A percentile compares a stretch with the other conserved stretches of the same genome.
Evolutionary conservation across 305 asterid genomes (phyloP).

Genomic region (Ilex paraguariensis): DNA sequence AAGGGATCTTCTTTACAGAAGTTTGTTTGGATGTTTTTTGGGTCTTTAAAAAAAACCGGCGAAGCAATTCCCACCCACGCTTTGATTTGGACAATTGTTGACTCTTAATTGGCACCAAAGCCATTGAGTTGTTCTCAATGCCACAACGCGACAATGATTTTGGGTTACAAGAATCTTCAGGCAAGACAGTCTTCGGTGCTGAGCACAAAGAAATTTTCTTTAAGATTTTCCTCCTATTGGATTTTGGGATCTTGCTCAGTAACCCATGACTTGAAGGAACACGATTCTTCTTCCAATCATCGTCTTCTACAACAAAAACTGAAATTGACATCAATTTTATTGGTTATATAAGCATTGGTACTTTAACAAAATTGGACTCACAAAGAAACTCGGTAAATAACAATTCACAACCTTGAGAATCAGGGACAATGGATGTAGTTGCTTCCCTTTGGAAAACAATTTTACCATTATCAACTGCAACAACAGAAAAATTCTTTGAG

Average conservation of each 20-base stretch:
- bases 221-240: constrained; percentile 35
- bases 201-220: constrained; percentile 40
- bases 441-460: constrained; percentile 51
- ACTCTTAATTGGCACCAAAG: constrained; percentile 48
- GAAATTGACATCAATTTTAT: too few relatives aligned
- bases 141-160: constrained; percentile 6
- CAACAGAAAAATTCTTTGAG: constrained; percentile 40
- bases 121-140: constrained; percentile 38
- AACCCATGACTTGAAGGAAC: too few relatives aligned
- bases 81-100: constrained; percentile 31
- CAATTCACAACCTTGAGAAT: constrained; percentile 28
- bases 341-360: too few relatives aligned
- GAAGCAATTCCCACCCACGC: constrained; percentile 63
- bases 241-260: constrained; percentile 7
- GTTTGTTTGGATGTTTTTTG: constrained; percentile 28
- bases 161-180: constrained; percentile 12
- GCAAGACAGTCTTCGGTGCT: constrained; percentile 22
- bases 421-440: constrained; percentile 19
- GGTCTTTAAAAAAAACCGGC: constrained; percentile 37
- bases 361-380: too few relatives aligned
- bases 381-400: background rate
- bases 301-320: too few relatives aligned
- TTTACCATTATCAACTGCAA: constrained; percentile 74
- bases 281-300: too few relatives aligned
- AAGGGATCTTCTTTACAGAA: constrained; percentile 42